Evolutionary conservation across 2,329 filamentous ascomycete species (phyloP), one percentile per base, ranked within the genome.

Genomic region (Phoma sp.): DNA sequence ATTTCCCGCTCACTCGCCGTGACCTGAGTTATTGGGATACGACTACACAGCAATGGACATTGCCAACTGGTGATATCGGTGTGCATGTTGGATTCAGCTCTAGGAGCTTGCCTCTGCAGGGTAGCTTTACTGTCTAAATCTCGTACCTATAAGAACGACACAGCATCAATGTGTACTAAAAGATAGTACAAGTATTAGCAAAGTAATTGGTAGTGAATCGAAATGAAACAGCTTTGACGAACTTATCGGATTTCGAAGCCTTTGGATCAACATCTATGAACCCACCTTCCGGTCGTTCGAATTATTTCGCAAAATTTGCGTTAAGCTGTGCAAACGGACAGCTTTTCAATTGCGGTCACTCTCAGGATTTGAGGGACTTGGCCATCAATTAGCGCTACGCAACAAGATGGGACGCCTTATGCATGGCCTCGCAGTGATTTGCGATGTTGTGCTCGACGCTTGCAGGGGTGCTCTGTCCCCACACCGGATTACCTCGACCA

Each of bases 11-110:
- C 26, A 76, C 73, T 62, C 69, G 80, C 11, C 67, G 81, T 11
- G 80, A 83, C 51, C 55, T 83, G 7, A 82, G 80, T 65, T 79
- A 78, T 64, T 83, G 80, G 80, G 77, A 82, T 43, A 64, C 77
- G 1, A 62, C 64, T n/a, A 61, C 71, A 7, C 76, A 81, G 66
- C 60, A 76, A 47, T 82, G 80, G 79, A 61, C 67, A 25, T 61
- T 80, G n/a, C 69, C 67, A 0, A 30, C 18, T 3, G 56, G 57
- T 6, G 48, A 32, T 10, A 62, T 69, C 20, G 45, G 26, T 1
- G 60, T 67, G n/a, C 14, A 59, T 21, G 66, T 66, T 9, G 71
- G 70, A 1, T 71, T 70, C 15, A 71, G 67, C 26, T 71, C 65
- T 11, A 58, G 64, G 12, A 48, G 67, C 52, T 30, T 70, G 37